Conservation (phyloP, 1,284 basidiomycete species). For the Athelia psychrophila region DNA sequence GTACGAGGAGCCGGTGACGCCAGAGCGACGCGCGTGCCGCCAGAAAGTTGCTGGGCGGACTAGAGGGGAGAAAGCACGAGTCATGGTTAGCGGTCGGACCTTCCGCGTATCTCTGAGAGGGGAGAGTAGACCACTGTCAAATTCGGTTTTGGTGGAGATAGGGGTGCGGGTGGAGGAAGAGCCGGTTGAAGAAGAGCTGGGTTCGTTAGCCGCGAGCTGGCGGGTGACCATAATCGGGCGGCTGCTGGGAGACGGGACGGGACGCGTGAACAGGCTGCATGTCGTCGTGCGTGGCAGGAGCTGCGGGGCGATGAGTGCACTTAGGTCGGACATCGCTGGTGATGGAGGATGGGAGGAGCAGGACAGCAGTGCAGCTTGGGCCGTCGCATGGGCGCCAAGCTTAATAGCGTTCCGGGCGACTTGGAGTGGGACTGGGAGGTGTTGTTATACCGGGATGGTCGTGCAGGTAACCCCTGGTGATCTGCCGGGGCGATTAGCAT, state of each 20-base stretch:
- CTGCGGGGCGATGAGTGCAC: conserved; percentile 27
- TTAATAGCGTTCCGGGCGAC: no score
- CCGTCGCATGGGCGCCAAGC: no score
- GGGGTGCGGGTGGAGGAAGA: conserved; percentile 11
- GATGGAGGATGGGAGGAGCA: no score
- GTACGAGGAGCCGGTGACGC: conserved; percentile 61
- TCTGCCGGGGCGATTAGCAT: no score
- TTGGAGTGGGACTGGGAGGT: no score
- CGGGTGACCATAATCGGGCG: conserved; percentile 49
- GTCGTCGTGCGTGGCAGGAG: conserved; percentile 11
- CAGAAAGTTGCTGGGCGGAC: conserved; percentile 73
- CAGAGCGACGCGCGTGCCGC: conserved; percentile 63
- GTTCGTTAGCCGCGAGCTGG: conserved; percentile 36
- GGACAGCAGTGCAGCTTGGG: no score
- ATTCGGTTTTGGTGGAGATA: conserved; percentile 9
- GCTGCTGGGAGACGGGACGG: conserved; percentile 20
- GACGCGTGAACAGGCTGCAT: conserved; percentile 19
- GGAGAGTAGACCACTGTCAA: conserved; percentile 39
- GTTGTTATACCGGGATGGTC: no score
- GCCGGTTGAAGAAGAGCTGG: conserved; percentile 1
- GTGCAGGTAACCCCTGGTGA: no score
- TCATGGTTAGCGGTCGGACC: conserved; percentile 6
- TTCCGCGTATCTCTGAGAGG: conserved; percentile 46
- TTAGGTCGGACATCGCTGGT: conserved; percentile 25
- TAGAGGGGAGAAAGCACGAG: conserved; percentile 16